Base-by-base conservation (phyloP, 2,329 filamentous ascomycete species). In the Ascochyta koolunga region DNA sequence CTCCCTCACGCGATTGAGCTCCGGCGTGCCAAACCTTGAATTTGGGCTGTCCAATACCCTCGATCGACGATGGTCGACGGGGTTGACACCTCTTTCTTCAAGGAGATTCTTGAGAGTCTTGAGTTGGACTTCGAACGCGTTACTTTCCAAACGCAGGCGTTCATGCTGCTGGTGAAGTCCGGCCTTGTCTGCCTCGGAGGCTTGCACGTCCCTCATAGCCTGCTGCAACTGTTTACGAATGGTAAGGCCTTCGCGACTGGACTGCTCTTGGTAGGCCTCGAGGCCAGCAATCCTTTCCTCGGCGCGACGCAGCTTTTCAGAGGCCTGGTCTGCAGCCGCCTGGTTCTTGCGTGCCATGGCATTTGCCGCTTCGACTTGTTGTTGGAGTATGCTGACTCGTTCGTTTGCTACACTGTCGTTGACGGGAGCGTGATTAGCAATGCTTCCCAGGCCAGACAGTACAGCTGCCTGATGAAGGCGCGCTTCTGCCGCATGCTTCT, bases 211-310 rank as follows among this genome's bases (percentile, higher is more conserved):
- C 61, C 88, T 89, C 73, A 96, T 82, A 4, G 90, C 87, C 22
- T 86, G 83, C 72, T 98, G 95, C 47, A 99, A 83, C 70, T 98
- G 93, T 70, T 95, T 88, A 49, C 95, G 87, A 61, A 98, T 91
- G 31, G 88, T 86, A 49, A 99, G 86, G 42, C 92, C 92, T 75
- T 99, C 96, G 38, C 95, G 86, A 75, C 93, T 98, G 4, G 93
- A 89, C 76, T 99, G 95, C 71, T 99, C 95, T 76, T 99, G 95
- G 73, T 98, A 98, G 24, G 92, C 91, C 74, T 99, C 95, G 3
- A 99, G 83, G 6, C 95, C 95, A 5, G 95, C 96, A 72, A 99
- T 98, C 36, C 95, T 88, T 78, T 98, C 96, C 76, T 99, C 96
- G 3, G 95, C 95, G 54, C 89, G 89, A 47, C 95, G 89, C 47